Evolutionary conservation across 2,329 filamentous ascomycete genomes (phyloP).

Genomic region (Fusarium transvaalense): DNA sequence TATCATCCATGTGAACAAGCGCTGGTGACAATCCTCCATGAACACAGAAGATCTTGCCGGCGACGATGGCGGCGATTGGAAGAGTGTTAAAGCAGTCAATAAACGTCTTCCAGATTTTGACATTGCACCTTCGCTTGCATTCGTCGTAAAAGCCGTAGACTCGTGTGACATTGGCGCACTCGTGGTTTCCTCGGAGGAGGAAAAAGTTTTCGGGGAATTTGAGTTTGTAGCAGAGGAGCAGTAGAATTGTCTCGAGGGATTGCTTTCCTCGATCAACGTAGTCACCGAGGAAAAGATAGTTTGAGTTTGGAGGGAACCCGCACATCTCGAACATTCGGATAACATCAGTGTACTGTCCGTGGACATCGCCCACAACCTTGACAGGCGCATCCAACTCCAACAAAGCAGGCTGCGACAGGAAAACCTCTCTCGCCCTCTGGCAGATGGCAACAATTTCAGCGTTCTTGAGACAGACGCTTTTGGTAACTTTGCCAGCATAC

Average conservation of each 20-base stretch:
- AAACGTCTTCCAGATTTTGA: constrained; percentile 99
- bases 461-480: constrained; percentile 96
- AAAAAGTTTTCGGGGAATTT: constrained; percentile 99
- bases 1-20: constrained; percentile 97
- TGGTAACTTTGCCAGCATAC: constrained; percentile 96
- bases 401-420: constrained; percentile 91
- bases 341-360: constrained; percentile 98
- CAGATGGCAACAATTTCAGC: constrained; percentile 97
- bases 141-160: constrained; percentile 99
- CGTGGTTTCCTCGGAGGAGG: constrained; percentile 97
- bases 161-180: constrained; percentile 98
- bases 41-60: constrained; percentile 99
- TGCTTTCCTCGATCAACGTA: constrained; percentile 99
- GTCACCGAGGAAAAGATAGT: constrained; percentile 99
- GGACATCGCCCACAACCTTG: constrained; percentile 99
- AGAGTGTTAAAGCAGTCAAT: constrained; percentile 99
- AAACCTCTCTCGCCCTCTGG: constrained; percentile 86
- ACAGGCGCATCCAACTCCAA: constrained; percentile 94
- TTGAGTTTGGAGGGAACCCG: constrained; percentile 98
- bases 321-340: constrained; percentile 98
- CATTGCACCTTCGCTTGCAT: constrained; percentile 99
- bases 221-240: constrained; percentile 98
- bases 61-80: constrained; percentile 97
- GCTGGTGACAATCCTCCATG: constrained; percentile 95
- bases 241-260: constrained; percentile 97